phyloP scores from a whole-genome alignment of 805 yeast species.

The Saturnispora quitensis region DNA sequence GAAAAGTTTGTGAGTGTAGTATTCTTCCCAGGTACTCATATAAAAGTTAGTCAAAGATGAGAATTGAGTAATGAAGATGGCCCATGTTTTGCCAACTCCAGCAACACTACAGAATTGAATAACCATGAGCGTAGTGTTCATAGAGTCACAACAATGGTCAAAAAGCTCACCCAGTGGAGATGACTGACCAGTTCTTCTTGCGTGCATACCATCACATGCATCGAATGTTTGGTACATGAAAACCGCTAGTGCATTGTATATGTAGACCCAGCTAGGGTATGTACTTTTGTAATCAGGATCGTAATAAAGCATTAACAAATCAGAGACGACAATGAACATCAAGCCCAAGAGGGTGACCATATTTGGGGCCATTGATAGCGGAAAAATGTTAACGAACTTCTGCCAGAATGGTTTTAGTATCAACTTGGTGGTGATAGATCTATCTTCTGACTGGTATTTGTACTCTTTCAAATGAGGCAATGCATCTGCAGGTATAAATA shows the following conservation, averaged over 20 bases:
- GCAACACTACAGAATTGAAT: constrained; percentile 68
- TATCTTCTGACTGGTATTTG: constrained; percentile 66
- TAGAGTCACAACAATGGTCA: constrained; percentile 74
- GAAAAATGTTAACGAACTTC: constrained; percentile 63
- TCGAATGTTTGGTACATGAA: constrained; percentile 92
- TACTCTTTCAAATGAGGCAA: constrained; percentile 12
- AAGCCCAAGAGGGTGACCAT: constrained; percentile 78
- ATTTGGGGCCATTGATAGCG: constrained; percentile 87
- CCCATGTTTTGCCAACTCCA: constrained; percentile 63
- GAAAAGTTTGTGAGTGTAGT: constrained; percentile 75
- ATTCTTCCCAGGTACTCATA: constrained; percentile 92
- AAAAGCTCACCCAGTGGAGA: constrained; percentile 93
- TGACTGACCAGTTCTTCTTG: constrained; percentile 88
- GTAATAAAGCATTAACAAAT: constrained; percentile 54
- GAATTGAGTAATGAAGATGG: constrained; percentile 54
- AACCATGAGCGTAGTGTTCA: constrained; percentile 65
- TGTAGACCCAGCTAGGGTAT: constrained; percentile 70
- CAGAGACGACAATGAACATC: constrained; percentile 55
- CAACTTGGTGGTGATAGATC: constrained; percentile 65
- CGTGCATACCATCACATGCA: constrained; percentile 94
- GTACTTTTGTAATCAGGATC: constrained; percentile 59
- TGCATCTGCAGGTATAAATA: constrained; percentile 10
- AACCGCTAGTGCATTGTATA: constrained; percentile 69
- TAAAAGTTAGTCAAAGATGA: constrained; percentile 76
- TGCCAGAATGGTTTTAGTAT: constrained; percentile 79